These are phyloP conservation scores for Pinus taeda DNA, from an alignment of 75 land plant species.

Conservation along the genomic window DNA sequence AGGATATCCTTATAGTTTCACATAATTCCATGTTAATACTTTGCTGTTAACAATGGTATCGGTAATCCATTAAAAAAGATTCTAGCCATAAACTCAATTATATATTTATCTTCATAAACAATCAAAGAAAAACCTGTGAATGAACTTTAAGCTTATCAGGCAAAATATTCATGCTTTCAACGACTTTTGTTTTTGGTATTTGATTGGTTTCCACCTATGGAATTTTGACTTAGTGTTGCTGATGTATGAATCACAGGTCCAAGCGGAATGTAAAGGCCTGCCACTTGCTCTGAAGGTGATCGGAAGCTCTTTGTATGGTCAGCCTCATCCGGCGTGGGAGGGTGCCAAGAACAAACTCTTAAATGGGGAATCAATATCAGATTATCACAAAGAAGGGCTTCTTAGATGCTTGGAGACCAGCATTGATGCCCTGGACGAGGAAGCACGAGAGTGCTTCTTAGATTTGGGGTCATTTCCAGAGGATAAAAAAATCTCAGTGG, in stretches of 20 bases:
- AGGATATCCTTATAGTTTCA: too few relatives aligned
- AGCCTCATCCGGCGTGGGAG: conserved; percentile 35
- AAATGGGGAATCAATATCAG: conserved; percentile 37
- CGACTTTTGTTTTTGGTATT: not conserved
- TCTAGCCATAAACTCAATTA: too few relatives aligned
- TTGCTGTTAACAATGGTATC: too few relatives aligned
- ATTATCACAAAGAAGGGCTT: conserved; percentile 43
- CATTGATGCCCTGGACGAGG: not conserved
- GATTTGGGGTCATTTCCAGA: conserved; percentile 59
- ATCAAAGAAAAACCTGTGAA: not conserved
- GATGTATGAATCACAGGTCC: conserved; percentile 20
- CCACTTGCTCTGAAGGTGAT: conserved; percentile 66
- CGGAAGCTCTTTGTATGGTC: conserved; percentile 41
- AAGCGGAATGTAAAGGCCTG: conserved; percentile 54
- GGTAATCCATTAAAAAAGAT: too few relatives aligned
- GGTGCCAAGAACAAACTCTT: conserved; percentile 40
- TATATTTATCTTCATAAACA: not conserved
- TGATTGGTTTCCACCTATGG: not conserved
- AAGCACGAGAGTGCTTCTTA: conserved; percentile 47
- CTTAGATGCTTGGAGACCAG: conserved; percentile 30
- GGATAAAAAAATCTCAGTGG: conserved; percentile 53
- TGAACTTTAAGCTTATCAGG: not conserved
- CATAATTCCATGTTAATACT: too few relatives aligned
- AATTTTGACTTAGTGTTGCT: not conserved
- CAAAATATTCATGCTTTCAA: not conserved